Percentiles rank a stretch among this genome's conserved stretches.
These are phyloP conservation scores for Euphrasia confusa DNA, from an alignment of 257 asterid genomes.

Conservation along the genomic window DNA sequence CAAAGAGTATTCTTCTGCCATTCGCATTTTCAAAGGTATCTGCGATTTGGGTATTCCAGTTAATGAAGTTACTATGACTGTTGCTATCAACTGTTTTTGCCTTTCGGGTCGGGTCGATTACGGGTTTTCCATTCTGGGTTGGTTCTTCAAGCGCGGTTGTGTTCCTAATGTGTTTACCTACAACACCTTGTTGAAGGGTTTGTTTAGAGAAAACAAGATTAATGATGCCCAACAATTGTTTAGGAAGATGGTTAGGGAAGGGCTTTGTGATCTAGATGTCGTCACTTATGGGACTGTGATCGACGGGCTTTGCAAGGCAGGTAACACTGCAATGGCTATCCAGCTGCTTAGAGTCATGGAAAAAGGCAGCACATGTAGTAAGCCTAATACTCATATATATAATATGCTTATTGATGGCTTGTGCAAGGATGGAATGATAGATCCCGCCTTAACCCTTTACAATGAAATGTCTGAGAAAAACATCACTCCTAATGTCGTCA, in stretches of 20 bases:
- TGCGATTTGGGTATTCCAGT: not conserved
- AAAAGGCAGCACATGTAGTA: not conserved
- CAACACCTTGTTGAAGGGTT: too few relatives aligned
- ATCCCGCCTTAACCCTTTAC: not conserved
- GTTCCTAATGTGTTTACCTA: too few relatives aligned
- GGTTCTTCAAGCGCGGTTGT: too few relatives aligned
- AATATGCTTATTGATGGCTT: not conserved
- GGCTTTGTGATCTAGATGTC: too few relatives aligned
- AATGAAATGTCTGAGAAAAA: not conserved
- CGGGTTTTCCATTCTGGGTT: too few relatives aligned
- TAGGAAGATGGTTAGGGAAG: not conserved
- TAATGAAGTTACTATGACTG: not conserved
- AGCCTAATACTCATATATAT: not conserved
- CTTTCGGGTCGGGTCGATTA: too few relatives aligned
- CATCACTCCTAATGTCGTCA: not conserved
- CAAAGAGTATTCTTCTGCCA: not conserved
- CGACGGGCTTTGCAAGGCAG: too few relatives aligned
- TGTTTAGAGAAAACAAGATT: not conserved
- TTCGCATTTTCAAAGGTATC: not conserved
- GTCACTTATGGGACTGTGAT: too few relatives aligned
- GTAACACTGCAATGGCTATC: not conserved
- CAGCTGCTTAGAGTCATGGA: not conserved
- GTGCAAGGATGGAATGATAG: not conserved
- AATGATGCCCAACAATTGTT: not conserved
- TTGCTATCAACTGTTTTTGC: too few relatives aligned